Evolutionary conservation across 2,329 filamentous ascomycete genomes (phyloP), one percentile per base, ranked within the genome.

Genomic region (Aspergillus sclerotialis): DNA sequence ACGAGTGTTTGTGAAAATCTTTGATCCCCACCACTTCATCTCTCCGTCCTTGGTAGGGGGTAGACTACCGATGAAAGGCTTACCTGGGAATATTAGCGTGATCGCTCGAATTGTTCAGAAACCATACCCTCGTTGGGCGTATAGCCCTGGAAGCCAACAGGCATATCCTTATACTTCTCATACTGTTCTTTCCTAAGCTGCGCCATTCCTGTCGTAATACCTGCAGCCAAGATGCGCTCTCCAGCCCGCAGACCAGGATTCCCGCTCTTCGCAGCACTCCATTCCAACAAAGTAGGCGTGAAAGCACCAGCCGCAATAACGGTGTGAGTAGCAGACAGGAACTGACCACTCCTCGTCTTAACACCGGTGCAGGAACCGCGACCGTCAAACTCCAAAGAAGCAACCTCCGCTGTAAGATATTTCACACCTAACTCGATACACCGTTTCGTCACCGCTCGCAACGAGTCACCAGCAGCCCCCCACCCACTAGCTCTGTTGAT

Each of bases 11-110:
- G 57, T 68, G 57, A 80, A 78, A 41, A 78, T 77, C 35, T 65
- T 72, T 34, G 72, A 68, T 11, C 75, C 75, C 75, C 76, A 80
- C 70, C 73, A 79, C 50, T 80, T 79, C 39, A 77, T 60, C 38
- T 53, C 49, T 31, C 46, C 32, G 21, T 53, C 50, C 27, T 43
- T 61, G 2, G 72, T 78, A 0, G 72, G 74, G 4, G 76, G 76
- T 11, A 80, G 56, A 29, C 65, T 74, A 15, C 75, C 76, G 36
- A 77, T 73, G 38, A 76, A 77, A 0, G 72, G 68, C 28, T 53
- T 54, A 14, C 71, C 72, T 73, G 36, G 30, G 10, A 8, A 32
- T 14, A 28, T 56, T 29, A 55, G 47, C 27, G 12, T 4, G 5
- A 27, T 29, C 27, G 17, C 9, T n/a, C 3, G 8, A 11, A 25